Conservation (phyloP, 75 land plant genomes). For the Cunninghamia lanceolata region DNA sequence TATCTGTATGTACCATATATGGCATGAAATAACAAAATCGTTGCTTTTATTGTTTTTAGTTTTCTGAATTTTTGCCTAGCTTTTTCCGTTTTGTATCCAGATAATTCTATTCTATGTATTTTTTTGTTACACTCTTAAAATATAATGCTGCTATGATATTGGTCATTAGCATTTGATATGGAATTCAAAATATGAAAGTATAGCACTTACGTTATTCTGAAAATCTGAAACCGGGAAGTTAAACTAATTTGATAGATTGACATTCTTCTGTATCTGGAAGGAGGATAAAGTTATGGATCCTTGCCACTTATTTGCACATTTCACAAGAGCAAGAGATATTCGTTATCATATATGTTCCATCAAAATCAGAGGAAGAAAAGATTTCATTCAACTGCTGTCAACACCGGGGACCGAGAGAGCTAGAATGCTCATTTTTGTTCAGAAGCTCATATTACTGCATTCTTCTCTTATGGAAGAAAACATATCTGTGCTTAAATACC, state of each 20-base stretch:
- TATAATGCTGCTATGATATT: not conserved
- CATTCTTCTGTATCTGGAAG: not conserved
- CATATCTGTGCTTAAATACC: constrained; percentile 33
- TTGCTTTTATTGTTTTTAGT: too few relatives aligned
- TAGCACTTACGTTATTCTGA: not conserved
- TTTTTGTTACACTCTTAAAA: not conserved
- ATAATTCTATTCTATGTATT: not conserved
- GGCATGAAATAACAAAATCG: too few relatives aligned
- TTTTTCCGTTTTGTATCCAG: not conserved
- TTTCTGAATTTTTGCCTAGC: too few relatives aligned
- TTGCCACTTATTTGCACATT: not conserved
- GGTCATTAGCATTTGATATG: not conserved
- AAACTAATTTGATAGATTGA: not conserved
- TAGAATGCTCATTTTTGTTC: not conserved
- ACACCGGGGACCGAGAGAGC: not conserved
- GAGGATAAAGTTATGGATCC: not conserved
- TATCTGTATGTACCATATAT: too few relatives aligned
- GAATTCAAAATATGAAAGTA: not conserved
- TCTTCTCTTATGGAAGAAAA: constrained; percentile 35
- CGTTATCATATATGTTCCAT: not conserved
- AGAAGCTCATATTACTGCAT: constrained; percentile 22
- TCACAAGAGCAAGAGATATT: not conserved
- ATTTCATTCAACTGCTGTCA: not conserved
- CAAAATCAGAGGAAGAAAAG: not conserved
- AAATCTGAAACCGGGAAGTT: not conserved